Evolutionary conservation across 1,139 yeast genomes (phyloP).

Genomic region (Candida mesenterica): DNA sequence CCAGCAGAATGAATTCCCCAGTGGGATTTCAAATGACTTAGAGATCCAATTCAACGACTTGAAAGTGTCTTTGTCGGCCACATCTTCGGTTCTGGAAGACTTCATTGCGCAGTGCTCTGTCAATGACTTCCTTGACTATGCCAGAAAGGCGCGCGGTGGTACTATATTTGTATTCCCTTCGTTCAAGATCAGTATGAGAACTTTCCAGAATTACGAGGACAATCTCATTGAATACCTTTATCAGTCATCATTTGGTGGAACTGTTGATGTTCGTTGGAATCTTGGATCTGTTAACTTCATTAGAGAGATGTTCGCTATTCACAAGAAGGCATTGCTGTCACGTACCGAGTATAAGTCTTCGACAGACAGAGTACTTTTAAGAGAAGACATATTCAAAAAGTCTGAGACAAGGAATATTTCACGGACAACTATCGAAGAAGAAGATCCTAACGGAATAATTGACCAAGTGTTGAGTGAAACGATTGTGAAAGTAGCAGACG

Average conservation of each 20-base stretch:
- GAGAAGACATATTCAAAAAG: slow-evolving; percentile 17
- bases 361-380: slow-evolving; percentile 12
- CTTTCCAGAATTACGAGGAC: slow-evolving; percentile 54
- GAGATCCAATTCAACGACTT: slow-evolving; percentile 60
- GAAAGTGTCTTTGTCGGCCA: slow-evolving; percentile 60
- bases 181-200: slow-evolving; percentile 69
- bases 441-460: slow-evolving; percentile 34
- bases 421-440: slow-evolving; percentile 22
- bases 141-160: slow-evolving; percentile 72
- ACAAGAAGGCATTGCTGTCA: slow-evolving; percentile 43
- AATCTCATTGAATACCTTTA: slow-evolving; percentile 63
- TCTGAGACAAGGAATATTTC: slow-evolving; percentile 16
- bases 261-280: slow-evolving; percentile 91
- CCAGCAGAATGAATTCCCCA: slow-evolving; percentile 51
- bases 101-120: slow-evolving; percentile 47
- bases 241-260: slow-evolving; percentile 77
- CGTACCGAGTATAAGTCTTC: slow-evolving; percentile 31
- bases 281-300: slow-evolving; percentile 89
- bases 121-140: slow-evolving; percentile 53
- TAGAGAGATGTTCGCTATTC: slow-evolving; percentile 78
- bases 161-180: slow-evolving; percentile 78
- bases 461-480: slow-evolving; percentile 55
- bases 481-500: slow-evolving; percentile 61
- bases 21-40: slow-evolving; percentile 48
- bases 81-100: slow-evolving; percentile 45